These are phyloP conservation scores for Colletotrichum australisinense DNA, from an alignment of 2,329 filamentous ascomycete genomes.

Conservation along the genomic window DNA sequence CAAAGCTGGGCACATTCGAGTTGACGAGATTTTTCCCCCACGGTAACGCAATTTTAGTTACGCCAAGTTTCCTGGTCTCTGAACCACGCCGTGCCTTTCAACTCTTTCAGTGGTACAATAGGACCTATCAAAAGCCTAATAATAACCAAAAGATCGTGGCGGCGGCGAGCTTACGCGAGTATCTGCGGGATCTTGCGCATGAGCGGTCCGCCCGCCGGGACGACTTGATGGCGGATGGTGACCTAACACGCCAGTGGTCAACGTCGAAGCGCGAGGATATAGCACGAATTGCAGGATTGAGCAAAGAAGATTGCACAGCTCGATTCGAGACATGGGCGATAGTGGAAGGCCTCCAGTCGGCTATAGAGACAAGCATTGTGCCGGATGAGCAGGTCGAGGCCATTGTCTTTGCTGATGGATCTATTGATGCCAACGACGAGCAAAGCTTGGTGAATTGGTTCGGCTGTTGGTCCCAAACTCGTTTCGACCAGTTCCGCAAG, in stretches of 20 bases:
- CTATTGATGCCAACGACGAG: conserved; percentile 69
- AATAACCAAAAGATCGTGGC: conserved; percentile 42
- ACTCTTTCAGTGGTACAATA: conserved; percentile 50
- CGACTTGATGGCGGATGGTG: not conserved
- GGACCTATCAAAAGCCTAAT: not conserved
- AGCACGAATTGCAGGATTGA: not conserved
- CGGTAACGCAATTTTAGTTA: conserved; percentile 50
- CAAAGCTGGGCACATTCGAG: conserved; percentile 18
- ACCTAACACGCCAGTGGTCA: not conserved
- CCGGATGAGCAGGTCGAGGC: conserved; percentile 49
- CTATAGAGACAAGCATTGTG: conserved; percentile 43
- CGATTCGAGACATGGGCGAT: conserved; percentile 31
- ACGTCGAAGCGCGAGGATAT: not conserved
- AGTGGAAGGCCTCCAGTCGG: conserved; percentile 17
- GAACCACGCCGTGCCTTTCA: conserved; percentile 48
- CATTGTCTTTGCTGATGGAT: conserved; percentile 58
- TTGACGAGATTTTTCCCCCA: conserved; percentile 42
- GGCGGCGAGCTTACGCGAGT: conserved; percentile 43
- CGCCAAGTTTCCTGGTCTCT: conserved; percentile 54
- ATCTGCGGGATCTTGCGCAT: conserved; percentile 42
- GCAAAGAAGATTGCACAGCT: conserved; percentile 26
- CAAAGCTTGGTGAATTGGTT: conserved; percentile 74
- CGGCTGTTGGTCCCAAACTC: conserved; percentile 65
- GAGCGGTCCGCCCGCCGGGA: conserved; percentile 9
- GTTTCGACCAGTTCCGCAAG: conserved; percentile 62